Base-by-base conservation (phyloP, 768 basidiomycete genomes). In the Cyclocybe cylindracea region DNA sequence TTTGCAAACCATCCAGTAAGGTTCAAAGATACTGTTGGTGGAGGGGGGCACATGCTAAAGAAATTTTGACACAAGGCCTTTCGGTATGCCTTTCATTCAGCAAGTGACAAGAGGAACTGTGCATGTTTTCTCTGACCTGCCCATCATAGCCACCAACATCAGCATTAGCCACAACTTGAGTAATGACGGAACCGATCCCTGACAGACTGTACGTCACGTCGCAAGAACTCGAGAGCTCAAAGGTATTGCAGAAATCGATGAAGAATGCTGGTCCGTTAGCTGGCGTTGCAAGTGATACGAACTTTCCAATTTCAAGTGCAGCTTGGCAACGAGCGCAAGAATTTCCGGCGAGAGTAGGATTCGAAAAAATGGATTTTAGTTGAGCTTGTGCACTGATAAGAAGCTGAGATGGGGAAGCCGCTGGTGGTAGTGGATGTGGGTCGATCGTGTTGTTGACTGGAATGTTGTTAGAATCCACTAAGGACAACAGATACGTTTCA, bases 61-160 rank as follows among this genome's bases (percentile, higher is more conserved):
- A 87, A 85, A 63, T 82, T 79, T 38, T 82, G 68, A 64, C 86
- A 89, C 41, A 87, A 63, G 38, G 78, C 68, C 85, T 58, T 39
- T 37, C 16, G 19, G 31, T 16, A 16, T 10, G n/a, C 2, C 32
- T 36, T 38, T 41, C 8, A 29, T n/a, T 36, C 16, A 48, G 33
- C 42, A 46, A 10, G 19, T 24, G 10, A 5, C 5, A 40, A 10
- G 31, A 40, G 35, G 29, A 42, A 32, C 5, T 35, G 18, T 24
- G 33, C 40, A 56, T 44, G 42, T 34, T 10, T 10, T 24, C 35
- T 55, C 62, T 32, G 56, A 86, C 85, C 75, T 87, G 85, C 10
- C 89, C 89, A 59, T 91, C 89, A 48, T 81, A 82, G 5, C 87
- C 86, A 10, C 82, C 83, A 2, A 85, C 81, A 60, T 91, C 80